Percentiles rank a stretch among this genome's conserved stretches.
Conservation (phyloP, 2,329 filamentous ascomycete species). For the Colletotrichum spinosum region DNA sequence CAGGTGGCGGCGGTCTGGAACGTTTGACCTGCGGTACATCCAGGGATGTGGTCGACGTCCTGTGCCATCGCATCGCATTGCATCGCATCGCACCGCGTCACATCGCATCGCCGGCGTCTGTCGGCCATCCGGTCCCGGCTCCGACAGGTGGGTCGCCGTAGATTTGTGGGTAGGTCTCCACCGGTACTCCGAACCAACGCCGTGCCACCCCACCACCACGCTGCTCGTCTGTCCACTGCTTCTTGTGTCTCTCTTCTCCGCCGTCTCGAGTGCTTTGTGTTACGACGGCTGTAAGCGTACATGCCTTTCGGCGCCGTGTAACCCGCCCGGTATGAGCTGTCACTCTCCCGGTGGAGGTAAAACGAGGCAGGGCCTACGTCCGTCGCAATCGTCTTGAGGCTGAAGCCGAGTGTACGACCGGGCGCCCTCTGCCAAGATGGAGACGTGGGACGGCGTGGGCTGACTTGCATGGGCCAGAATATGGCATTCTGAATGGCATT, state of each 20-base stretch:
- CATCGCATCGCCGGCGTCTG: background rate
- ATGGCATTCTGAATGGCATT: background rate
- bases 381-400: slow-evolving; percentile 15
- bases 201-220: slow-evolving; percentile 8
- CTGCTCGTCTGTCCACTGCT: background rate
- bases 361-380: slow-evolving; percentile 5
- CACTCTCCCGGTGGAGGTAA: slow-evolving; percentile 1
- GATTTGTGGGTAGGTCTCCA: slow-evolving; percentile 9
- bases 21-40: too few species aligned
- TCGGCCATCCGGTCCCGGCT: slow-evolving; percentile 31
- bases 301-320: slow-evolving; percentile 12
- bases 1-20: slow-evolving; percentile 7
- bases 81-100: too few species aligned
- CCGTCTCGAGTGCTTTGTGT: background rate
- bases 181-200: slow-evolving; percentile 20
- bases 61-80: too few species aligned
- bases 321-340: slow-evolving; percentile 17
- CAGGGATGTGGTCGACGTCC: too few species aligned
- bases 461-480: slow-evolving; percentile 3
- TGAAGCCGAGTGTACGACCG: background rate
- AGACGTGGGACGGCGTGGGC: slow-evolving; percentile 5
- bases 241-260: background rate
- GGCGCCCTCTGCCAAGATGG: background rate
- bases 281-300: slow-evolving; percentile 6
- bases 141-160: slow-evolving; percentile 22